Conservation (phyloP, 2,329 filamentous ascomycete genomes). For the Claviceps pusilla region DNA sequence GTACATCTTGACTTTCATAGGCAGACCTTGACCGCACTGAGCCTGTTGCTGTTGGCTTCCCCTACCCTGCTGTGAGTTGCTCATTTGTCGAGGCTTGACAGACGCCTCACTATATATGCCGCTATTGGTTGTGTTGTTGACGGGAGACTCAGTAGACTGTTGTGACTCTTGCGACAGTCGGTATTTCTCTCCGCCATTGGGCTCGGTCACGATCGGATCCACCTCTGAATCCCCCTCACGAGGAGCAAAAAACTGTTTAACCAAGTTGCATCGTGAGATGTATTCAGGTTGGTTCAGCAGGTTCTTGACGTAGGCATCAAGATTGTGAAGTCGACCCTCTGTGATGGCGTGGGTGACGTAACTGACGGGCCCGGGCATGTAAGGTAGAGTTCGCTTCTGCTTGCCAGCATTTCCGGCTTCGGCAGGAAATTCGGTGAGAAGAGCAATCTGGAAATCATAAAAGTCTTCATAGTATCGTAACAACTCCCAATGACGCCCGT, state of each 20-base stretch:
- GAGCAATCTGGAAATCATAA: conserved; percentile 93
- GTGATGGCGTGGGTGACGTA: conserved; percentile 98
- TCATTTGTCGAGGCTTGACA: conserved; percentile 29
- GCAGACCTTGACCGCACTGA: conserved; percentile 22
- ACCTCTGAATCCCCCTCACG: conserved; percentile 88
- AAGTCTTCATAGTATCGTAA: conserved; percentile 96
- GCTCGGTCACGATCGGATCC: conserved; percentile 55
- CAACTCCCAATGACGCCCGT: conserved; percentile 83
- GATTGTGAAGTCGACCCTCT: conserved; percentile 76
- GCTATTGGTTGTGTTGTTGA: conserved; percentile 41
- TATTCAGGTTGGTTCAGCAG: conserved; percentile 69
- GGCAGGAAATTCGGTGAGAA: conserved; percentile 79
- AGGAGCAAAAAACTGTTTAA: conserved; percentile 82
- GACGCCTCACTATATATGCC: conserved; percentile 36
- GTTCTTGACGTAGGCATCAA: conserved; percentile 92
- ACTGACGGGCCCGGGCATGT: conserved; percentile 95
- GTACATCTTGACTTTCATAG: conserved; percentile 89
- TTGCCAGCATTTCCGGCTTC: conserved; percentile 78
- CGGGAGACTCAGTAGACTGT: conserved; percentile 50
- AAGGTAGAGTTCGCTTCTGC: conserved; percentile 71
- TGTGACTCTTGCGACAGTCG: conserved; percentile 57
- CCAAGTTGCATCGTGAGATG: conserved; percentile 70
- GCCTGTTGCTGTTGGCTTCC: conserved; percentile 9
- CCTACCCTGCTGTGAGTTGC: conserved; percentile 26
- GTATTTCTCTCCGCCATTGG: conserved; percentile 69